Percentiles rank a stretch among this genome's conserved stretches.
Evolutionary conservation across 1,284 basidiomycete species (phyloP).

Genomic region (Serendipita sp.): DNA sequence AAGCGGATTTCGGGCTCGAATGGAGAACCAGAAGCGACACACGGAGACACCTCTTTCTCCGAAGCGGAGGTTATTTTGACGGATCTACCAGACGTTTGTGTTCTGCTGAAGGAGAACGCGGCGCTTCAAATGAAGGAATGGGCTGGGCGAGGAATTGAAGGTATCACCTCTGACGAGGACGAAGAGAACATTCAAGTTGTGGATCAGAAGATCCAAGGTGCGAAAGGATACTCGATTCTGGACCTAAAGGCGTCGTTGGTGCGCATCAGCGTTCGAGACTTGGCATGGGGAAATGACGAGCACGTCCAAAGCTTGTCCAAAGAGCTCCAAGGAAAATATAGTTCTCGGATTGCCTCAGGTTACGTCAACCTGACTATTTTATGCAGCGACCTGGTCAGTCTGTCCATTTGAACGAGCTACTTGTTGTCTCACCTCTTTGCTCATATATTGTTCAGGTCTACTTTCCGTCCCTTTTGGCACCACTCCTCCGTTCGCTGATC

Average conservation of each 20-base stretch:
- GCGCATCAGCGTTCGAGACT: slow-evolving; percentile 30
- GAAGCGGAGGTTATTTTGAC: slow-evolving; percentile 39
- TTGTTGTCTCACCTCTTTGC: not conserved
- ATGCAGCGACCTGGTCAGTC: slow-evolving; percentile 59
- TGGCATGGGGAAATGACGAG: slow-evolving; percentile 48
- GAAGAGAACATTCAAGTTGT: slow-evolving; percentile 10
- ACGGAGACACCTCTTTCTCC: not conserved
- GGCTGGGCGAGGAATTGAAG: not conserved
- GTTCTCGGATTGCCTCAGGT: not conserved
- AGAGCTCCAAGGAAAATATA: slow-evolving; percentile 3
- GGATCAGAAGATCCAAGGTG: slow-evolving; percentile 1
- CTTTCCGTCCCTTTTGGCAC: slow-evolving; percentile 57
- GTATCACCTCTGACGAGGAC: slow-evolving; percentile 3
- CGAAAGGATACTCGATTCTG: not conserved
- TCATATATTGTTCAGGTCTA: slow-evolving; percentile 38
- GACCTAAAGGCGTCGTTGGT: not conserved
- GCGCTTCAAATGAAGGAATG: slow-evolving; percentile 7
- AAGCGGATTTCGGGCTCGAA: too few species aligned
- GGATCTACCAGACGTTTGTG: slow-evolving; percentile 56
- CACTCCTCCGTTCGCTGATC: slow-evolving; percentile 52
- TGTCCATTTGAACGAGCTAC: not conserved
- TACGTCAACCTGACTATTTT: slow-evolving; percentile 36
- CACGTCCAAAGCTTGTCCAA: slow-evolving; percentile 30
- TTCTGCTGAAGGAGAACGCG: slow-evolving; percentile 43
- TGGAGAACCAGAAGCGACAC: not conserved